Conservation (phyloP, 2,329 filamentous ascomycete genomes). For the Aureobasidium uvarum region DNA sequence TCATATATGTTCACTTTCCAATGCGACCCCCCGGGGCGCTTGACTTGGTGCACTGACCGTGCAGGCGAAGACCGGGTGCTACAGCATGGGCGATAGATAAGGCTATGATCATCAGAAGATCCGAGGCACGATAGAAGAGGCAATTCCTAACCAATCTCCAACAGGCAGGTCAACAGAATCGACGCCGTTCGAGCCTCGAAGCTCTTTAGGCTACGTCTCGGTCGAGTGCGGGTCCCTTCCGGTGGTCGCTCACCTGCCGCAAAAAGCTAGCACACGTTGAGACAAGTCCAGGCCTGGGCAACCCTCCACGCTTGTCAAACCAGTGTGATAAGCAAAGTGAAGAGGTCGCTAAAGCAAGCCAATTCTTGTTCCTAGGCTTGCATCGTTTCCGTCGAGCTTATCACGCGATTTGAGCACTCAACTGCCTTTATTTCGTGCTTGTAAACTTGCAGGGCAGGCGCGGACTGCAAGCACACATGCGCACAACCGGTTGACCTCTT, state of each 20-base stretch:
- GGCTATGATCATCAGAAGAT: slow-evolving; percentile 9
- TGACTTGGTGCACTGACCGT: slow-evolving; percentile 12
- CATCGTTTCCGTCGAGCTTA: slow-evolving; percentile 11
- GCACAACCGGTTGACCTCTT: neutral
- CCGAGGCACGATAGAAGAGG: slow-evolving; percentile 17
- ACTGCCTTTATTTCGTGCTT: neutral
- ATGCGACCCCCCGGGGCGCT: slow-evolving; percentile 10
- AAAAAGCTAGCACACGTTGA: slow-evolving; percentile 20
- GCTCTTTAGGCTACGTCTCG: neutral
- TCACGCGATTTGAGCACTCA: slow-evolving; percentile 1
- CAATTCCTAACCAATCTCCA: slow-evolving; percentile 7
- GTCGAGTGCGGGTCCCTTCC: slow-evolving; percentile 1
- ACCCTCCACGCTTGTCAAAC: slow-evolving; percentile 3
- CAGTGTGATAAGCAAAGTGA: slow-evolving; percentile 15
- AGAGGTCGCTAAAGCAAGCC: slow-evolving; percentile 5
- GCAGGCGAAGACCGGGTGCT: slow-evolving; percentile 19
- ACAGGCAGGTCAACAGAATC: slow-evolving; percentile 20
- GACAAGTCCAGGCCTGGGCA: slow-evolving; percentile 12
- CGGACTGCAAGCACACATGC: neutral
- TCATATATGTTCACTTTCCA: slow-evolving; percentile 17
- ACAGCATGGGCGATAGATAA: slow-evolving; percentile 15
- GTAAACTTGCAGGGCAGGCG: neutral
- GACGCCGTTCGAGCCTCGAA: slow-evolving; percentile 15
- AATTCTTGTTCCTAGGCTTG: neutral
- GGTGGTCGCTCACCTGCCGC: slow-evolving; percentile 11